Percentiles rank a stretch among this genome's conserved stretches.
Conservation (phyloP, 2,329 filamentous ascomycete genomes). For the Stemphylium lycopersici region DNA sequence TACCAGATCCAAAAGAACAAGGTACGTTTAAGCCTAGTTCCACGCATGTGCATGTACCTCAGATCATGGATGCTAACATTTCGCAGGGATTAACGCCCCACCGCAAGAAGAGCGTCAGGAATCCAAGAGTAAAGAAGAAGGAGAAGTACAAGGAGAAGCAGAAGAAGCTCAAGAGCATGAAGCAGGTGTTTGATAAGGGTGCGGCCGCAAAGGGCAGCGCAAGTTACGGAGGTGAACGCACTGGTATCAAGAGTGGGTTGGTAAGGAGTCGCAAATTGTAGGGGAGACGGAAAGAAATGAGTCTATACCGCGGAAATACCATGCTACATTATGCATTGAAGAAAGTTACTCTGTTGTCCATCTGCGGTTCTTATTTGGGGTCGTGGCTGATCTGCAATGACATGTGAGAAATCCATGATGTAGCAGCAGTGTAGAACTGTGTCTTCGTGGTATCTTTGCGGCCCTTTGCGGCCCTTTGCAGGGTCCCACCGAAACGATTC, state of each 20-base stretch:
- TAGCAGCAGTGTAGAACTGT: too few relatives aligned
- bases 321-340: too few relatives aligned
- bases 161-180: slow-evolving; percentile 93
- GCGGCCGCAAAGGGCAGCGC: slow-evolving; percentile 71
- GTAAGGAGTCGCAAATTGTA: slow-evolving; percentile 94
- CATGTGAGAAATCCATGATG: too few relatives aligned
- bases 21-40: slow-evolving; percentile 55
- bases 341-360: too few relatives aligned
- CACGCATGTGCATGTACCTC: background rate
- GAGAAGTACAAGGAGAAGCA: slow-evolving; percentile 95
- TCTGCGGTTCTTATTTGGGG: too few relatives aligned
- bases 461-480: too few relatives aligned
- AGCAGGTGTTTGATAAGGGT: slow-evolving; percentile 74
- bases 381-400: too few relatives aligned
- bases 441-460: too few relatives aligned
- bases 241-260: slow-evolving; percentile 92
- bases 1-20: slow-evolving; percentile 98
- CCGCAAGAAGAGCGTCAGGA: slow-evolving; percentile 91
- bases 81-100: slow-evolving; percentile 68
- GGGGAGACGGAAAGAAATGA: background rate
- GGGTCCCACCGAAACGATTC: too few relatives aligned
- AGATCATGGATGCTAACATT: background rate
- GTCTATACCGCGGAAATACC: too few relatives aligned
- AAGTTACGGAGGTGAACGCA: slow-evolving; percentile 83
- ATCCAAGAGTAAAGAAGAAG: slow-evolving; percentile 97